Conservation (phyloP, 2,329 filamentous ascomycete genomes). For the Colletotrichum aenigma region DNA sequence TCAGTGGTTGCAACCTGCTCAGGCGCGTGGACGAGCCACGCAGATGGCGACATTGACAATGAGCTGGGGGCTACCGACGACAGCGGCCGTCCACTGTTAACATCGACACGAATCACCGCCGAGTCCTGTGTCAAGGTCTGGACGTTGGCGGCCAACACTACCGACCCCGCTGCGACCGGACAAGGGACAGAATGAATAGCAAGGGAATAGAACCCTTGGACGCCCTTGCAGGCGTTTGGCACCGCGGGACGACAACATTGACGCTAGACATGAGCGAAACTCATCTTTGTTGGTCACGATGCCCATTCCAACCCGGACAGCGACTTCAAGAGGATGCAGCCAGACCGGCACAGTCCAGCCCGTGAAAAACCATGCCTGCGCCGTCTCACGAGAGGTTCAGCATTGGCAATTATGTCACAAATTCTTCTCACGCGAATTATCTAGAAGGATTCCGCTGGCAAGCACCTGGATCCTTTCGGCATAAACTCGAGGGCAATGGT, state of each 20-base stretch:
- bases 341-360: not conserved
- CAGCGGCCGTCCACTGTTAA: constrained; percentile 11
- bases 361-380: not conserved
- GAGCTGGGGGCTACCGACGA: constrained; percentile 2
- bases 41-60: constrained; percentile 12
- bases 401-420: not conserved
- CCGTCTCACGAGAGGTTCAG: not conserved
- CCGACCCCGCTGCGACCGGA: not conserved
- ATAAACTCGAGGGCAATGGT: not conserved
- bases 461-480: not conserved
- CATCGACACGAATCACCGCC: constrained; percentile 10
- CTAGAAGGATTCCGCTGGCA: not conserved
- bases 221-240: not conserved
- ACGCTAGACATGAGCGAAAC: not conserved
- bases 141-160: not conserved
- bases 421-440: not conserved
- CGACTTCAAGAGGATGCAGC: not conserved
- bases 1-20: constrained; percentile 62
- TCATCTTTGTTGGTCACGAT: not conserved
- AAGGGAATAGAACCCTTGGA: not conserved
- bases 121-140: constrained; percentile 23
- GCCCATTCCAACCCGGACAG: not conserved
- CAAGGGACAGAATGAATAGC: not conserved
- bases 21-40: constrained; percentile 52
- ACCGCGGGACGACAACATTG: not conserved